Percentiles rank a stretch among this genome's conserved stretches.
These are phyloP conservation scores for Fusarium illudens DNA, from an alignment of 2,329 filamentous ascomycete genomes.

Conservation along the genomic window DNA sequence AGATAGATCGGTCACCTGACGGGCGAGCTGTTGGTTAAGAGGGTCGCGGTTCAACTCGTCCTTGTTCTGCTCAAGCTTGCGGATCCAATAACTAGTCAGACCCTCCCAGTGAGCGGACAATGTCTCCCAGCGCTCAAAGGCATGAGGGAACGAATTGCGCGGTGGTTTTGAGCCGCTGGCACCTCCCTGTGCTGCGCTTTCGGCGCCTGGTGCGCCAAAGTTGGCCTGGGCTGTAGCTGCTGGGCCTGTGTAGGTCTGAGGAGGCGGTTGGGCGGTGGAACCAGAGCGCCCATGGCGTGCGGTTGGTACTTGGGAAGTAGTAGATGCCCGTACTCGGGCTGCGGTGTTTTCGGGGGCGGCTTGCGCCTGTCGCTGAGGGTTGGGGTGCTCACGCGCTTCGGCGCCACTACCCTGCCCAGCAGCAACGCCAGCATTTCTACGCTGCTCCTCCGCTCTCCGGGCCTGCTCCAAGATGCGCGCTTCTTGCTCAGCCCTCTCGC, in stretches of 20 bases:
- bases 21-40: slow-evolving; percentile 84
- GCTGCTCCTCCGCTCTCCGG: slow-evolving; percentile 61
- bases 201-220: slow-evolving; percentile 27
- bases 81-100: slow-evolving; percentile 96
- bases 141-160: slow-evolving; percentile 87
- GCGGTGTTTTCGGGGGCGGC: slow-evolving; percentile 38
- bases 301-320: slow-evolving; percentile 38
- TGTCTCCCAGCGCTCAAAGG: slow-evolving; percentile 97
- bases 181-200: slow-evolving; percentile 28
- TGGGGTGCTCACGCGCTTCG: slow-evolving; percentile 44
- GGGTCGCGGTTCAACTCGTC: slow-evolving; percentile 85
- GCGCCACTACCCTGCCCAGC: slow-evolving; percentile 45
- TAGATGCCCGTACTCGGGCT: slow-evolving; percentile 41
- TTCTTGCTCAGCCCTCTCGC: slow-evolving; percentile 67
- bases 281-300: slow-evolving; percentile 33
- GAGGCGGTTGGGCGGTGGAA: slow-evolving; percentile 23
- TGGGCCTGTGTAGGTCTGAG: slow-evolving; percentile 36
- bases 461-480: slow-evolving; percentile 63
- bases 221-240: slow-evolving; percentile 26
- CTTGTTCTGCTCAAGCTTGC: slow-evolving; percentile 87
- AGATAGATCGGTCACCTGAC: slow-evolving; percentile 96
- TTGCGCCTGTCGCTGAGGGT: slow-evolving; percentile 46
- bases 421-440: slow-evolving; percentile 64
- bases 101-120: slow-evolving; percentile 98
- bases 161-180: slow-evolving; percentile 51